A percentile compares a stretch with the other conserved stretches of the same genome.
Evolutionary conservation across 768 basidiomycete species (phyloP).

Genomic region (Rickenella mellea): DNA sequence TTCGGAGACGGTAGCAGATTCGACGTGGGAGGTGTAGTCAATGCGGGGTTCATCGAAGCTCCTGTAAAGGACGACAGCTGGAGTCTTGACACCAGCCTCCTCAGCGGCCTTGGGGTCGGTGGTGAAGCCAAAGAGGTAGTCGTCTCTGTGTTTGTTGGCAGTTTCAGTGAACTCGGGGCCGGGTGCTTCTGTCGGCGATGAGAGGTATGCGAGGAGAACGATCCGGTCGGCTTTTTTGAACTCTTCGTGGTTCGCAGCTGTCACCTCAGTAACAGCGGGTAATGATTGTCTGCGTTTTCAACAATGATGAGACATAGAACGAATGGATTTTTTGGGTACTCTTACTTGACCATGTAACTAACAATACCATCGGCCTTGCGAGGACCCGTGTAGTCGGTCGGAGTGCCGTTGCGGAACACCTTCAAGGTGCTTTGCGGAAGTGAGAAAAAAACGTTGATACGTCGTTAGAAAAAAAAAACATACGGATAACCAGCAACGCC

Average conservation of each 20-base stretch:
- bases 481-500: constrained; percentile 94
- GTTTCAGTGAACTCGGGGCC: constrained; percentile 66
- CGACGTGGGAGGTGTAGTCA: constrained; percentile 53
- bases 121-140: constrained; percentile 84
- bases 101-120: constrained; percentile 62
- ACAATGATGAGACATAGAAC: constrained; percentile 12
- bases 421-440: constrained; percentile 62
- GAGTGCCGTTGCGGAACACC: constrained; percentile 79
- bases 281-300: constrained; percentile 65
- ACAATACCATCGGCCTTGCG: constrained; percentile 94
- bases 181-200: constrained; percentile 62
- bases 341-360: constrained; percentile 93
- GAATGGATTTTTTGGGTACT: constrained; percentile 5
- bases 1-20: constrained; percentile 47
- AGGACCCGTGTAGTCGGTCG: constrained; percentile 77
- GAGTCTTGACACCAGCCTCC: constrained; percentile 66
- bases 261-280: constrained; percentile 84
- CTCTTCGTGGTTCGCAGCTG: constrained; percentile 63
- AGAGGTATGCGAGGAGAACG: constrained; percentile 78
- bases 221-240: constrained; percentile 87
- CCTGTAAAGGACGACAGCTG: constrained; percentile 88
- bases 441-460: background rate
- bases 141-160: constrained; percentile 85
- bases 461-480: constrained; percentile 19
- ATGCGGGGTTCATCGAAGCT: constrained; percentile 76